Evolutionary conservation across 345 rosid genomes (phyloP), one percentile per base, ranked within the genome.

Genomic region (Linum tenue): DNA sequence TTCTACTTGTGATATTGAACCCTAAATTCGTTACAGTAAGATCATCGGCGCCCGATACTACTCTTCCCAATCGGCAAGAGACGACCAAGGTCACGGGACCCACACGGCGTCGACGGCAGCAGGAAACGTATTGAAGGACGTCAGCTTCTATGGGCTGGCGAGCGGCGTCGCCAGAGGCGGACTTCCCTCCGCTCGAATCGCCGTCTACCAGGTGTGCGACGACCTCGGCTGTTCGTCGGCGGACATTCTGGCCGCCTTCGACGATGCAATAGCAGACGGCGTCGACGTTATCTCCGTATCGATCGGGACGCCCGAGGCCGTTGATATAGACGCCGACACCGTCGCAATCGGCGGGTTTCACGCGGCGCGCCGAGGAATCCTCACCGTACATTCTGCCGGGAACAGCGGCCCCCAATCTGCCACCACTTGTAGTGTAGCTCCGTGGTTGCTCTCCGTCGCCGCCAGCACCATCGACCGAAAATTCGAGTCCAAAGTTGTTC

Each of bases 31-130:
- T 12, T n/a, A 3, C 67, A 71, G 75, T 56, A 86, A 78, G 70
- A 37, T 84, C 39, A 73, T 84, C 2, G 89, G 89, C 3, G 86
- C 82, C 9, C 74, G 85, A 37, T 72, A 43, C 67, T 79, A 76
- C 63, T 36, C 41, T 3, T 14, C 7, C 7, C 5, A 36, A 39
- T 38, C 8, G 38, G 71, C 82, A 0, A 70, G 77, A 12, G 91
- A 86, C 39, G 50, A 0, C 0, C 2, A 0, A 0, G 70, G 88
- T 14, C 91, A 88, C 58, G 90, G 91, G 59, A 60, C 76, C 11
- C 96, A 86, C 65, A 77, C 86, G 4, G 85, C 96, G 3, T 86
- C 90, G 10, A 88, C 76, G 3, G 91, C 86, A 0, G 89, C 86
- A 0, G 96, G 96, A 31, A 83, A 74, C 70, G 44, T 2, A 35